Base-by-base conservation (phyloP, 257 asterid genomes). In the Nicotiana tomentosiformis region DNA sequence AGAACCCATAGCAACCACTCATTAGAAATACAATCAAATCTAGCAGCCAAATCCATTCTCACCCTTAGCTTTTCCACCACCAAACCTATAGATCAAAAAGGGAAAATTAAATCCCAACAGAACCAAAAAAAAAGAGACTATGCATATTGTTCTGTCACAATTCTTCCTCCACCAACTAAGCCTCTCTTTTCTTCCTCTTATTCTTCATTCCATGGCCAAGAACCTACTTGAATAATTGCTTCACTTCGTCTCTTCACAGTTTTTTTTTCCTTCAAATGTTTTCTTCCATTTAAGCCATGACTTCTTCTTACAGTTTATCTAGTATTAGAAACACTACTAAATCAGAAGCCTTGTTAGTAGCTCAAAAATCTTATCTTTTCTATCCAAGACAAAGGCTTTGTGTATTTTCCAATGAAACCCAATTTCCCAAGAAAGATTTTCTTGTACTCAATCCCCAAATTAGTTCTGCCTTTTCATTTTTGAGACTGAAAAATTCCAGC, bases 241-340 rank as follows among this genome's bases (percentile, higher is more conserved):
- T 84, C 60, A 77, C 57, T 66, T 69, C 8, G 65, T 83, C 72
- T 80, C 77, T 85, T 56, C 57, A 43, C 14, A 70, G 56, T 53
- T 76, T 72, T 32, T 11, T 5, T 43, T 43, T 0, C 4, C 51
- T 33, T 16, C 81, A 18, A 69, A 17, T 3, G 23, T 78, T 26
- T 61, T 80, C 8, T 56, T 77, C 65, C 82, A 84, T 61, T 46
- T 62, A 68, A 89, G 87, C 79, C 92, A 91, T 95, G 98, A 82
- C 88, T 85, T 80, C 90, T 83, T 91, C 94, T 49, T 89, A 90
- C 87, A 86, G 87, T 82, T 77, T 95, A 66, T 91, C 93, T 81
- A 87, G 90, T 30, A 70, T 88, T 2, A 87, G 92, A 85, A 90
- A 83, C 90, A 84, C 85, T 77, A 83, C 89, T 82, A 77, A 84